Conservation (phyloP, 805 yeast species). For the Maudiozyma turicensis region DNA sequence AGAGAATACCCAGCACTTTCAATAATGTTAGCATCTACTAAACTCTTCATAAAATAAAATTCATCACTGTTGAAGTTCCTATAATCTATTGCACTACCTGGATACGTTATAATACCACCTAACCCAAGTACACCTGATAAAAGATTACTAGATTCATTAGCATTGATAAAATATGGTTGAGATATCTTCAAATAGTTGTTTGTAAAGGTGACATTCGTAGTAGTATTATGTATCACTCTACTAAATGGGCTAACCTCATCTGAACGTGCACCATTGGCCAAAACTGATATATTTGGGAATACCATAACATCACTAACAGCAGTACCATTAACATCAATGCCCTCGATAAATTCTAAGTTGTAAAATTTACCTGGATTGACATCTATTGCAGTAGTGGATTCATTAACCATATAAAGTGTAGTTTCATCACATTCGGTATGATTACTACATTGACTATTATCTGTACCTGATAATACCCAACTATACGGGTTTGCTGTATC, state of each 20-base stretch:
- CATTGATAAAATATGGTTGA: slow-evolving; percentile 30
- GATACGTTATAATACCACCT: slow-evolving; percentile 24
- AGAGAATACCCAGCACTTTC: slow-evolving; percentile 37
- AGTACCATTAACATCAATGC: slow-evolving; percentile 16
- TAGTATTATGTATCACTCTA: neutral
- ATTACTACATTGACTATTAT: slow-evolving; percentile 6
- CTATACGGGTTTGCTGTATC: slow-evolving; percentile 33
- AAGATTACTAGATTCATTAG: slow-evolving; percentile 29
- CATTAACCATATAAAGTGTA: slow-evolving; percentile 9
- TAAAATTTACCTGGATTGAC: slow-evolving; percentile 6
- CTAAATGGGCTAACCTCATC: neutral
- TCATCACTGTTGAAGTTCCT: slow-evolving; percentile 10
- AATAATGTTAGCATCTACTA: slow-evolving; percentile 27
- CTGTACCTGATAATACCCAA: slow-evolving; percentile 26
- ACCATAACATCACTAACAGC: slow-evolving; percentile 16
- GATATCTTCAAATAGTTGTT: slow-evolving; percentile 11
- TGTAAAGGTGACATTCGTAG: neutral
- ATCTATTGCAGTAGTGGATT: slow-evolving; percentile 13
- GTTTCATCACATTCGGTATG: slow-evolving; percentile 2
- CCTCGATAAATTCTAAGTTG: slow-evolving; percentile 20
- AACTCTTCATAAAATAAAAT: slow-evolving; percentile 27
- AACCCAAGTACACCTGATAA: slow-evolving; percentile 38
- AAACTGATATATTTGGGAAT: slow-evolving; percentile 7
- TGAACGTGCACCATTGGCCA: neutral
- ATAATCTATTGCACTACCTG: slow-evolving; percentile 12